Evolutionary conservation across 2,329 filamentous ascomycete genomes (phyloP).

Genomic region (Pseudogymnoascus sp.): DNA sequence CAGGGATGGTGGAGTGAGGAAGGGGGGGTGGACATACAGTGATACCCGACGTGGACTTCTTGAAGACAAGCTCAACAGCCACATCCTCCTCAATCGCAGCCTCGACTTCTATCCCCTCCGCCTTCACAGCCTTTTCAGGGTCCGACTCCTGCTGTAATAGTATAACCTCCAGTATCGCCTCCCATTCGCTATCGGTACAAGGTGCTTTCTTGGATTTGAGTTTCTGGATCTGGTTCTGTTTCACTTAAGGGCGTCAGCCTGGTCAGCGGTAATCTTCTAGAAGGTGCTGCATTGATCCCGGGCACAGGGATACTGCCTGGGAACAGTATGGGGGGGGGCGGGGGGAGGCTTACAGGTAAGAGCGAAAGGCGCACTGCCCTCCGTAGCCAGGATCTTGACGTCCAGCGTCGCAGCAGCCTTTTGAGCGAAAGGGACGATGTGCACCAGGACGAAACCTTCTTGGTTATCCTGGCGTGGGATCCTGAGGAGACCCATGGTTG

Average conservation of each 20-base stretch:
- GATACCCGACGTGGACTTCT: slow-evolving; percentile 59
- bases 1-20: slow-evolving; percentile 10
- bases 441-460: slow-evolving; percentile 50
- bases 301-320: slow-evolving; percentile 16
- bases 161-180: slow-evolving; percentile 48
- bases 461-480: slow-evolving; percentile 46
- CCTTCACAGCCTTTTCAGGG: slow-evolving; percentile 39
- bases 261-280: slow-evolving; percentile 19
- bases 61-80: slow-evolving; percentile 53
- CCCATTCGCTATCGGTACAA: slow-evolving; percentile 59
- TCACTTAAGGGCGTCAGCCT: slow-evolving; percentile 36
- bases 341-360: slow-evolving; percentile 37
- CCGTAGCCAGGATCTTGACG: slow-evolving; percentile 59
- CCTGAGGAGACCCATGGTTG: slow-evolving; percentile 38
- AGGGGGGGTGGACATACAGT: slow-evolving; percentile 41
- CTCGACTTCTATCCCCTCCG: slow-evolving; percentile 54
- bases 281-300: slow-evolving; percentile 14
- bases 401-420: slow-evolving; percentile 47
- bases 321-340: background rate
- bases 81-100: slow-evolving; percentile 46
- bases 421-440: slow-evolving; percentile 44
- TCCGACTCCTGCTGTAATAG: slow-evolving; percentile 40
- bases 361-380: slow-evolving; percentile 54
- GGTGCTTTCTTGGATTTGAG: slow-evolving; percentile 46
- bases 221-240: slow-evolving; percentile 45